Conservation (phyloP, 352 stramenopile genomes). For the Phytophthora melonis region DNA sequence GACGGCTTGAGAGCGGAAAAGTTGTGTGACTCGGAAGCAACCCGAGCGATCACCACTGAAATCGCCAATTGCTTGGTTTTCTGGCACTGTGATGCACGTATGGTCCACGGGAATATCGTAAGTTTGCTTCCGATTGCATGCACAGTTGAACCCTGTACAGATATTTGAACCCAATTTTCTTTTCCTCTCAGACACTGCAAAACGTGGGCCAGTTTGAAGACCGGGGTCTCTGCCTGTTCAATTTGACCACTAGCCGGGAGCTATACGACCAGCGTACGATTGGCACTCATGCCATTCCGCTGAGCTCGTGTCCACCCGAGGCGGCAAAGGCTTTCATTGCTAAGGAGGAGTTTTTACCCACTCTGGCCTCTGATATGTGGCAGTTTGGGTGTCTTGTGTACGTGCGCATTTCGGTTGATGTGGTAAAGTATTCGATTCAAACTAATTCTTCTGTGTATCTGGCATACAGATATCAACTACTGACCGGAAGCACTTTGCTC, state of each 20-base stretch:
- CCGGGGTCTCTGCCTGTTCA: slow-evolving; percentile 52
- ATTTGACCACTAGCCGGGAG: slow-evolving; percentile 52
- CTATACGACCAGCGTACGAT: slow-evolving; percentile 42
- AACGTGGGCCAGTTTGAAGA: slow-evolving; percentile 59
- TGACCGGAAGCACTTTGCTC: slow-evolving; percentile 55
- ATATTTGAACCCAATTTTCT: slow-evolving; percentile 6
- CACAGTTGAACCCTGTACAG: background rate
- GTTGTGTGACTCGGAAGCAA: slow-evolving; percentile 37
- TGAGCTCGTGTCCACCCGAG: slow-evolving; percentile 55
- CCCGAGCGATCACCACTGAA: slow-evolving; percentile 49
- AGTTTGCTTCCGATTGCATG: slow-evolving; percentile 4
- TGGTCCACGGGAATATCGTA: slow-evolving; percentile 78
- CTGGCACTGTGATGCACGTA: slow-evolving; percentile 61
- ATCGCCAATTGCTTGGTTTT: slow-evolving; percentile 62
- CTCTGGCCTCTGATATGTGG: slow-evolving; percentile 68
- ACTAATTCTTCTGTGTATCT: background rate
- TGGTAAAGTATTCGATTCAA: background rate
- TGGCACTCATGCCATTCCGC: slow-evolving; percentile 37
- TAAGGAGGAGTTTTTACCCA: slow-evolving; percentile 54
- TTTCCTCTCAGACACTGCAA: slow-evolving; percentile 39
- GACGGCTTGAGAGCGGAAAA: slow-evolving; percentile 46
- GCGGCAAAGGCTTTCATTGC: slow-evolving; percentile 56
- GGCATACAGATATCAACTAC: slow-evolving; percentile 54
- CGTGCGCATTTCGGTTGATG: slow-evolving; percentile 8
- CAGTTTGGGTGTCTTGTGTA: slow-evolving; percentile 83